Percentiles rank a stretch among this genome's conserved stretches.
phyloP scores from a whole-genome alignment of 768 basidiomycete genomes.

The Pulveroboletus ravenelii region DNA sequence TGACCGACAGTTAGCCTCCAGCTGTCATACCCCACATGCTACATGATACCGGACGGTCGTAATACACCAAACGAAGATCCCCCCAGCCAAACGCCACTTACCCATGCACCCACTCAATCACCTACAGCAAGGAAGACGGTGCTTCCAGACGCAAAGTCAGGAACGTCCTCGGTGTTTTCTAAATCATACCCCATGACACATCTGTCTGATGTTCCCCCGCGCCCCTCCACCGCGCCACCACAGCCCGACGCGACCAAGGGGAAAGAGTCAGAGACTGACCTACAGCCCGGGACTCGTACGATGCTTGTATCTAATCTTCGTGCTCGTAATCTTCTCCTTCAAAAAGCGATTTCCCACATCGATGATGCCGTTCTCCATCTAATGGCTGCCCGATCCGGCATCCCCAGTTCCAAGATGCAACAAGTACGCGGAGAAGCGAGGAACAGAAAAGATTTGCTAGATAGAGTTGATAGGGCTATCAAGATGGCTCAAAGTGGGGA shows the following conservation, averaged over 20 bases:
- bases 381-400: constrained; percentile 30
- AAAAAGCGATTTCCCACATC: constrained; percentile 30
- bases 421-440: constrained; percentile 29
- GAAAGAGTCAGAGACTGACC: constrained; percentile 9
- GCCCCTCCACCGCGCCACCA: constrained; percentile 27
- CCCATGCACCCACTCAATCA: constrained; percentile 17
- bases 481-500: constrained; percentile 24
- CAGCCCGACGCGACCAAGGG: constrained; percentile 14
- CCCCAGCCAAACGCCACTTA: constrained; percentile 8
- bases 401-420: constrained; percentile 28
- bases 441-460: constrained; percentile 29
- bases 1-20: neutral
- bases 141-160: constrained; percentile 3
- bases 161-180: constrained; percentile 1
- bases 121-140: constrained; percentile 8
- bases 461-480: constrained; percentile 28
- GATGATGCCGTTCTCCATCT: constrained; percentile 29
- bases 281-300: constrained; percentile 8
- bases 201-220: constrained; percentile 16
- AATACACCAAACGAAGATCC: constrained; percentile 9
- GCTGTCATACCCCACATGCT: constrained; percentile 19
- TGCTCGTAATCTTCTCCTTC: constrained; percentile 28
- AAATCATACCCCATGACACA: constrained; percentile 10
- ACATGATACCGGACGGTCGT: constrained; percentile 26
- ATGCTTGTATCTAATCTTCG: constrained; percentile 27